Evolutionary conservation across 2,329 filamentous ascomycete species (phyloP).

Genomic region (Cadophora sp.): DNA sequence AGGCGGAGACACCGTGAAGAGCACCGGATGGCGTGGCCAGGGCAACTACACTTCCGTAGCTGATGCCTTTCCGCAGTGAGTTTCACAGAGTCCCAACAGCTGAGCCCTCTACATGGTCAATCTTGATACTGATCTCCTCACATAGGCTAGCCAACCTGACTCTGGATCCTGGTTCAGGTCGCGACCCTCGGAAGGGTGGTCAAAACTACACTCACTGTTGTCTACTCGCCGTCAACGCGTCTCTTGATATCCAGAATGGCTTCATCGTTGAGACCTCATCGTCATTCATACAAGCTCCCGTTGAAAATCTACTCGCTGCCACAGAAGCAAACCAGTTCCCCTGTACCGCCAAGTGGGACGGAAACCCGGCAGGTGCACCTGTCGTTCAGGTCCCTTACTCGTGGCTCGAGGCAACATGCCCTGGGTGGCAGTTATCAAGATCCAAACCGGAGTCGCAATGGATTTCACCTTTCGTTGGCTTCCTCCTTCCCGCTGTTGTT

Average conservation of each 20-base stretch:
- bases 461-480: conserved; percentile 30
- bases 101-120: no score
- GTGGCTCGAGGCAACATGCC: conserved; percentile 25
- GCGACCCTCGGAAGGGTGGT: conserved; percentile 10
- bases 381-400: conserved; percentile 17
- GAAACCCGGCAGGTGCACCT: conserved; percentile 18
- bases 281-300: not conserved
- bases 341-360: conserved; percentile 24
- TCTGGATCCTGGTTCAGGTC: conserved; percentile 6
- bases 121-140: not conserved
- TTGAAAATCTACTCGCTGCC: conserved; percentile 3
- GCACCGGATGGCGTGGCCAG: conserved; percentile 4
- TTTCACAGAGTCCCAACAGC: not conserved
- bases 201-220: conserved; percentile 27
- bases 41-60: not conserved
- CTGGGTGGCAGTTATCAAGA: conserved; percentile 27
- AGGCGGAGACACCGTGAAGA: not conserved
- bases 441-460: conserved; percentile 22
- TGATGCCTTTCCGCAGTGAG: conserved; percentile 7
- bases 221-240: conserved; percentile 24
- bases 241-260: conserved; percentile 20
- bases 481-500: conserved; percentile 27
- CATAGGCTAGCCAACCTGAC: not conserved
- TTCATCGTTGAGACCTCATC: conserved; percentile 4
- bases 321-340: conserved; percentile 18